A percentile compares a stretch with the other conserved stretches of the same genome.
Evolutionary conservation across 1,284 basidiomycete species (phyloP).

Genomic region (Cryptococcus floricola): DNA sequence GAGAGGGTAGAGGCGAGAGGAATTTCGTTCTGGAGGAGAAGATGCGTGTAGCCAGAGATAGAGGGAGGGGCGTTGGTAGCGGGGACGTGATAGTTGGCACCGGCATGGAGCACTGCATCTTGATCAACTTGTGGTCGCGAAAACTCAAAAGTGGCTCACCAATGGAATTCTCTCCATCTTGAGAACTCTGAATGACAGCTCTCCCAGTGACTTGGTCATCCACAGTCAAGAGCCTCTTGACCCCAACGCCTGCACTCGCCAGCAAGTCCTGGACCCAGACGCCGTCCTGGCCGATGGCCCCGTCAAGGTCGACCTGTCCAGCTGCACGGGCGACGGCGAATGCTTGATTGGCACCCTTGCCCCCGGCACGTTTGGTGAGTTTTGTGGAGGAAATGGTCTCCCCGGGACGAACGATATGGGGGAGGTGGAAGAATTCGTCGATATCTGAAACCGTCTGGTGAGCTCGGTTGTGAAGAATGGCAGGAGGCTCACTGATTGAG

Average conservation of each 20-base stretch:
- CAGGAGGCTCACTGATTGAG: conserved; percentile 43
- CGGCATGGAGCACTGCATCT: conserved; percentile 45
- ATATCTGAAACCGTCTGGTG: conserved; percentile 21
- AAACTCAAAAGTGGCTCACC: conserved; percentile 28
- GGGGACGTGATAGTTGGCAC: conserved; percentile 41
- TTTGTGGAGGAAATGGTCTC: conserved; percentile 52
- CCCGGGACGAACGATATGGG: conserved; percentile 51
- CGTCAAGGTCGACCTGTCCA: conserved; percentile 46
- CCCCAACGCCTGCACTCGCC: conserved; percentile 40
- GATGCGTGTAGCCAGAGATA: conserved; percentile 44
- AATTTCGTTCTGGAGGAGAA: conserved; percentile 59
- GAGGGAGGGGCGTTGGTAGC: conserved; percentile 18
- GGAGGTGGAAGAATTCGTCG: conserved; percentile 51
- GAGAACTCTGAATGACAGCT: conserved; percentile 52
- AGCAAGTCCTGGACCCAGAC: conserved; percentile 42
- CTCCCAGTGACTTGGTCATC: conserved; percentile 48
- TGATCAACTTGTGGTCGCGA: conserved; percentile 1
- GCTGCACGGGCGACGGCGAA: conserved; percentile 49
- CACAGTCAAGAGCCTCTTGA: conserved; percentile 25
- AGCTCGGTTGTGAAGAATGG: neutral
- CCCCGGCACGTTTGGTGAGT: conserved; percentile 48
- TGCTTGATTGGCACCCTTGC: conserved; percentile 55
- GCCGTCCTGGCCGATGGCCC: conserved; percentile 46
- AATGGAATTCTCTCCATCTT: conserved; percentile 52
- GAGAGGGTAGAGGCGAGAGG: conserved; percentile 51